A percentile compares a stretch with the other conserved stretches of the same genome.
Conservation (phyloP, 129 eudicot genomes). For the Saposhnikovia divaricata region DNA sequence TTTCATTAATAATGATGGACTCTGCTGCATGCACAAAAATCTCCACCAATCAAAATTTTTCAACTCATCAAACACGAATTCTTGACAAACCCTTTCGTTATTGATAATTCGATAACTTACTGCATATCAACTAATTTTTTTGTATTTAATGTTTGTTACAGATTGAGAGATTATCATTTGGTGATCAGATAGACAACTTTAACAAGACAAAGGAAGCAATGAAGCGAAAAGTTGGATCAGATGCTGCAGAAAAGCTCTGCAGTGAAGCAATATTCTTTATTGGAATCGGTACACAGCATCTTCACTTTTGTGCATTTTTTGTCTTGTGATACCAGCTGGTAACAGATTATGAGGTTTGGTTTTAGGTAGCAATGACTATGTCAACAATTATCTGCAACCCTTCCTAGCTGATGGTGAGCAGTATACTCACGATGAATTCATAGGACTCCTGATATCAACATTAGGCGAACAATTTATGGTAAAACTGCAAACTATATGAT, state of each 20-base stretch:
- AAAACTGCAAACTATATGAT: not conserved
- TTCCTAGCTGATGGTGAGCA: constrained; percentile 65
- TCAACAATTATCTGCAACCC: constrained; percentile 85
- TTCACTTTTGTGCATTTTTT: not conserved
- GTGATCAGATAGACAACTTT: constrained; percentile 69
- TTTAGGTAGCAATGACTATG: constrained; percentile 86
- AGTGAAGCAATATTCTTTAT: constrained; percentile 66
- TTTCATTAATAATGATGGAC: too few relatives aligned
- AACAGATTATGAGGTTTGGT: not conserved
- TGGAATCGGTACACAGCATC: constrained; percentile 52
- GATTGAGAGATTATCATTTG: constrained; percentile 75
- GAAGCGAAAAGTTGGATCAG: constrained; percentile 52
- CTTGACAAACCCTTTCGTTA: too few relatives aligned
- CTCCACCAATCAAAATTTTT: too few relatives aligned
- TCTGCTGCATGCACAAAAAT: too few relatives aligned
- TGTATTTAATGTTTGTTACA: constrained; percentile 1
- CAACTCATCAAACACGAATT: too few relatives aligned
- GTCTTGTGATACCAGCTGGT: not conserved
- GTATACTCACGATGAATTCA: constrained; percentile 65
- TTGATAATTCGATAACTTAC: not conserved
- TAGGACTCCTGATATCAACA: constrained; percentile 42
- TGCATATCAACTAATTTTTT: not conserved
- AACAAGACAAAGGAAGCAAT: constrained; percentile 62
- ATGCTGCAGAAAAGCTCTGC: constrained; percentile 44
- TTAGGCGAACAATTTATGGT: constrained; percentile 67